These are phyloP conservation scores for Euphorbia peplus DNA, from an alignment of 345 rosid genomes.

Conservation along the genomic window DNA sequence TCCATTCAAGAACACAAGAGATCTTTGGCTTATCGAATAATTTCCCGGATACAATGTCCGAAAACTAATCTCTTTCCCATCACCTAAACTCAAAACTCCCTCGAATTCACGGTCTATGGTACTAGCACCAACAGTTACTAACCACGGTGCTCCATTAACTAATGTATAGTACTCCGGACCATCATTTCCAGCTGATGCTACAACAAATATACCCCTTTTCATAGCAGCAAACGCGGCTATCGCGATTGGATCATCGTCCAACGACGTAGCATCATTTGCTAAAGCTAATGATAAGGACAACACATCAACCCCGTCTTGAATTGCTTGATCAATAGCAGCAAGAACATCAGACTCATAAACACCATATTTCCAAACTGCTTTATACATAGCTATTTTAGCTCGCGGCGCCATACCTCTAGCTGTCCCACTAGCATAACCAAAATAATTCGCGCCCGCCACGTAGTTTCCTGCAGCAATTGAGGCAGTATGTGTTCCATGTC, in stretches of 20 bases:
- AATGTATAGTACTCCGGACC: constrained; percentile 28
- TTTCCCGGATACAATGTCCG: constrained; percentile 38
- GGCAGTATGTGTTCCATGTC: constrained; percentile 52
- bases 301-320: constrained; percentile 43
- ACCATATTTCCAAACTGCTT: constrained; percentile 35
- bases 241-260: constrained; percentile 37
- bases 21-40: constrained; percentile 6
- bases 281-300: constrained; percentile 38
- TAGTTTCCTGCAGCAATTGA: constrained; percentile 47
- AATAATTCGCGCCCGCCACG: constrained; percentile 37
- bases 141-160: constrained; percentile 48
- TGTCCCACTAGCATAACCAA: constrained; percentile 38
- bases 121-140: constrained; percentile 37
- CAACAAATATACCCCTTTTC: constrained; percentile 36
- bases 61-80: constrained; percentile 21
- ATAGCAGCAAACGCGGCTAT: constrained; percentile 43
- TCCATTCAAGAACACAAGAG: constrained; percentile 32
- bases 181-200: constrained; percentile 48
- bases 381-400: constrained; percentile 39
- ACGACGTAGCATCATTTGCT: not conserved
- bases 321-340: constrained; percentile 53
- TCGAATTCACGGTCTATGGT: constrained; percentile 35
- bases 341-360: constrained; percentile 38
- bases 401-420: constrained; percentile 43
- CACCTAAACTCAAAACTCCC: constrained; percentile 33